These are phyloP conservation scores for Curvularia verruculosa DNA, from an alignment of 2,329 filamentous ascomycete genomes.

Conservation along the genomic window DNA sequence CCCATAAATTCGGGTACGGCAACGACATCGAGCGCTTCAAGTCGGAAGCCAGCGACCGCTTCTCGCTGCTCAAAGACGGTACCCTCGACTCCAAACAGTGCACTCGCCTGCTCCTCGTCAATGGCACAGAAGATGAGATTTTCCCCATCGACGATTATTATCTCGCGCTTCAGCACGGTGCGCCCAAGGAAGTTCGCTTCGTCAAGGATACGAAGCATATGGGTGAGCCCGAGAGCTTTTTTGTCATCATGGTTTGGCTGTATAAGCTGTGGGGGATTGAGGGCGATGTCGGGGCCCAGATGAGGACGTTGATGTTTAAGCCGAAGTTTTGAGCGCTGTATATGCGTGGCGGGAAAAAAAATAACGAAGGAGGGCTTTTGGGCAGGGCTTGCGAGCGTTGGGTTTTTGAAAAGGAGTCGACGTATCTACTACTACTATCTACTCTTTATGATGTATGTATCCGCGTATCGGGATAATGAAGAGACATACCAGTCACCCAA, in stretches of 20 bases:
- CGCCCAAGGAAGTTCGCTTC: conserved; percentile 58
- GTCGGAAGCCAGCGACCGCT: conserved; percentile 55
- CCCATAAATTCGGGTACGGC: conserved; percentile 56
- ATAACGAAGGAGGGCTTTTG: no score
- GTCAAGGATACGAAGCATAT: conserved; percentile 55
- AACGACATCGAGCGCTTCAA: conserved; percentile 53
- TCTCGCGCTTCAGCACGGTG: conserved; percentile 59
- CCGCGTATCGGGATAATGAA: no score
- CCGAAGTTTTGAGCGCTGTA: conserved; percentile 55
- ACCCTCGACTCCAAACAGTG: conserved; percentile 59
- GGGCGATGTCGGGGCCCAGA: conserved; percentile 51
- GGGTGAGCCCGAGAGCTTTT: conserved; percentile 59
- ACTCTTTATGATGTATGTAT: no score
- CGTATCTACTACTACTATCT: no score
- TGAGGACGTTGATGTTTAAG: conserved; percentile 56
- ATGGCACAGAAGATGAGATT: conserved; percentile 65
- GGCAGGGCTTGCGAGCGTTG: no score
- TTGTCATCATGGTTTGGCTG: conserved; percentile 57
- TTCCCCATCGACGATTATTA: conserved; percentile 68
- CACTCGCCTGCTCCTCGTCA: conserved; percentile 60
- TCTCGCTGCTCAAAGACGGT: conserved; percentile 62
- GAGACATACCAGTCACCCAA: no score
- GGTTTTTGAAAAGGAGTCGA: no score
- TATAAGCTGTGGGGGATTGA: conserved; percentile 56
- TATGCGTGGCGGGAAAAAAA: no score